Evolutionary conservation across 495 filamentous ascomycete species (phyloP), one percentile per base, ranked within the genome.

Genomic region (Pyrenopolyporus hunteri): DNA sequence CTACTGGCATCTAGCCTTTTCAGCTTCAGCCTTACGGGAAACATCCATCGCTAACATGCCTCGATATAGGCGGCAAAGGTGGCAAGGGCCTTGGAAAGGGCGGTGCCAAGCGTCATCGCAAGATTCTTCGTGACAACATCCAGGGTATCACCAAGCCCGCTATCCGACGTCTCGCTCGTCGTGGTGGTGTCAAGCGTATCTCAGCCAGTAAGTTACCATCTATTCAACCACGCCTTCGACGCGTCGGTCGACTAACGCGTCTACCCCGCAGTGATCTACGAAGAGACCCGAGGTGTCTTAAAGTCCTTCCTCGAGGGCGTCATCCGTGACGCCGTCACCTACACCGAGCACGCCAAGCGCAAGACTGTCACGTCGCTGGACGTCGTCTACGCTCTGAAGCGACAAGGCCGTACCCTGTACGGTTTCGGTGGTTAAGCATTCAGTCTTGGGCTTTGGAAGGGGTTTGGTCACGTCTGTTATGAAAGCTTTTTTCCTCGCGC

Each of bases 301-400:
- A 99, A 99, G 91, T 95, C 94, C 82, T 99, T 99, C 92, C 92
- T 99, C 72, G 95, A 99, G 84, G 92, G 93, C 84, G 95, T 99
- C 83, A 99, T 99, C 79, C 92, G 92, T 80, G 93, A 97, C 64
- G 93, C 93, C 59, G 93, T 98, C 83, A 97, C 94, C 71, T 98
- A 96, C 83, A 96, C 91, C 40, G 92, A 97, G 80, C 90, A 95
- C 82, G 91, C 92, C 75, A 95, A 95, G 86, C 90, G 93, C 76
- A 97, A 97, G 90, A 97, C 92, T 32, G 92, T 97, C 78, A 95
- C 92, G 42, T 93, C 90, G 9, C 85, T 96, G 55, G 92, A 97
- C 73, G 92, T 97, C 23, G 92, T 97, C 77, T 97, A 96, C 72
- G 91, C 91, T 32, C 84, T 97, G 67, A 93, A 94, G 85, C 84